Conservation (phyloP, 768 basidiomycete genomes). For the Chlorophyllum brunneum region DNA sequence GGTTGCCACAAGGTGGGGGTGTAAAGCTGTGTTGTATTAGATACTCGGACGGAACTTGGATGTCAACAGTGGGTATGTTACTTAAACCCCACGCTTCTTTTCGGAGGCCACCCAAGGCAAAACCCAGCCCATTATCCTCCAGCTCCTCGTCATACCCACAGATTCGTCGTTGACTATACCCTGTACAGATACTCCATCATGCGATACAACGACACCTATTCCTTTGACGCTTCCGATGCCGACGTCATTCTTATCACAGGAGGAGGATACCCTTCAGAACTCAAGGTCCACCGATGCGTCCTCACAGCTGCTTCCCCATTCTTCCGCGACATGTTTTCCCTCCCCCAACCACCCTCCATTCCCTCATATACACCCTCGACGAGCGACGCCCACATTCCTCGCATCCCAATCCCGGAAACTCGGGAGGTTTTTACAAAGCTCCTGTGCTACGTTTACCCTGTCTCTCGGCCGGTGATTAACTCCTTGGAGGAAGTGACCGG, state of each 20-base stretch:
- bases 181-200: background rate
- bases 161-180: too few species aligned
- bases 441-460: constrained; percentile 60
- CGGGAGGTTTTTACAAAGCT: constrained; percentile 41
- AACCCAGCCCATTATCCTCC: too few species aligned
- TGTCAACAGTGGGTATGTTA: background rate
- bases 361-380: constrained; percentile 34
- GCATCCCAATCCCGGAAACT: constrained; percentile 55
- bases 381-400: constrained; percentile 28
- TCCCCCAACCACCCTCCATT: constrained; percentile 44
- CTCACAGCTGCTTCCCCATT: constrained; percentile 63
- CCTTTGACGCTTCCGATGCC: constrained; percentile 35
- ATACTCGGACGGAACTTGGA: constrained; percentile 8
- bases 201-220: background rate
- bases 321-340: constrained; percentile 64
- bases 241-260: constrained; percentile 52
- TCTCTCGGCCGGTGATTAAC: constrained; percentile 47
- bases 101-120: too few species aligned
- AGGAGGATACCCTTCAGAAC: constrained; percentile 34
- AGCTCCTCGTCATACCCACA: too few species aligned
- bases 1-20: background rate
- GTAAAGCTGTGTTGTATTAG: background rate
- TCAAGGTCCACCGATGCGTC: constrained; percentile 59
- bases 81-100: background rate
- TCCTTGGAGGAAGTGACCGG: constrained; percentile 51